A percentile compares a stretch with the other conserved stretches of the same genome.
phyloP scores from a whole-genome alignment of 108 stramenopile species.

The Fragilaria radians region DNA sequence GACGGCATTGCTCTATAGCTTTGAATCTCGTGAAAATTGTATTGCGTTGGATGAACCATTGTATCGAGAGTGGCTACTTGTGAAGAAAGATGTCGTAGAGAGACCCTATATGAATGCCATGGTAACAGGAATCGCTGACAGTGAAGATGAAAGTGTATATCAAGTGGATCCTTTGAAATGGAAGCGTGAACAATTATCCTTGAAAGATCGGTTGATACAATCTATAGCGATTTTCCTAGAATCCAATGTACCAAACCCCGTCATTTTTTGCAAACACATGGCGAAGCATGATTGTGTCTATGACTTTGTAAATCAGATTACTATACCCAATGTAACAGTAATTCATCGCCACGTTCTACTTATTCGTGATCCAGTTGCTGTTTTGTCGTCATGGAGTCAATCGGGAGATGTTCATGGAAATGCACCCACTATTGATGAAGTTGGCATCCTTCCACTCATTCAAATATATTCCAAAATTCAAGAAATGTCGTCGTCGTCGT shows the following conservation, averaged over 20 bases:
- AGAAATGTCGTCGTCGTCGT: constrained; percentile 5
- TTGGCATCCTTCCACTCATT: constrained; percentile 70
- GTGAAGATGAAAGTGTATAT: constrained; percentile 24
- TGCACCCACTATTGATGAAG: constrained; percentile 61
- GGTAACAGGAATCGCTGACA: constrained; percentile 40
- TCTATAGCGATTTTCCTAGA: constrained; percentile 29
- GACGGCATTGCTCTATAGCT: constrained; percentile 89
- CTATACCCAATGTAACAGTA: constrained; percentile 19
- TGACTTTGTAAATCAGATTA: constrained; percentile 40
- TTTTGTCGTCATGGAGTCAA: constrained; percentile 60
- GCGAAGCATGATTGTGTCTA: constrained; percentile 71
- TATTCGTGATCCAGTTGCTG: constrained; percentile 58
- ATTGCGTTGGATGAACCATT: constrained; percentile 86
- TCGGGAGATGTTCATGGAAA: constrained; percentile 51
- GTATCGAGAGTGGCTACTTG: constrained; percentile 72
- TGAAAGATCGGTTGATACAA: constrained; percentile 49
- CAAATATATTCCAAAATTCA: constrained; percentile 59
- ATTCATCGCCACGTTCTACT: constrained; percentile 62
- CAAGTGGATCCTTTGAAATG: constrained; percentile 21
- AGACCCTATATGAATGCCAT: constrained; percentile 62
- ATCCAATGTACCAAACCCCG: constrained; percentile 8
- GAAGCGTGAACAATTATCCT: constrained; percentile 41
- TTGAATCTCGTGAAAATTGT: constrained; percentile 63
- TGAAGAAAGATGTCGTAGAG: constrained; percentile 39
- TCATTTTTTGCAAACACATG: constrained; percentile 91